Conservation (phyloP, 768 basidiomycete genomes). For the Kwoniella pini region DNA sequence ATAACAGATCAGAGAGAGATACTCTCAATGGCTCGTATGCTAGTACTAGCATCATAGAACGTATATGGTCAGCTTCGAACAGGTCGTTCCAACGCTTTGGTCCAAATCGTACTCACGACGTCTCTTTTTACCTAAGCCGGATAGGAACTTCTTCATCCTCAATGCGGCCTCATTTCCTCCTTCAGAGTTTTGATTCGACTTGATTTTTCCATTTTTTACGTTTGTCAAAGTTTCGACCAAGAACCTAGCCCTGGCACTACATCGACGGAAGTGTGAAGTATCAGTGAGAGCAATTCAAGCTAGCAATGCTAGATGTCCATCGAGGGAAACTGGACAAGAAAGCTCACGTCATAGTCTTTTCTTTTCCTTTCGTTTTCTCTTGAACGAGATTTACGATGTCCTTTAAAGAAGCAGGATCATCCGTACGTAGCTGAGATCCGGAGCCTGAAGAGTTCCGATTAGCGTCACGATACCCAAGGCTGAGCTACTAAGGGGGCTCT, state of each 20-base stretch:
- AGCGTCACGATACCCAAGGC: neutral
- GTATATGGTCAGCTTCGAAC: too few relatives aligned
- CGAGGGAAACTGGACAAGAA: slow-evolving; percentile 30
- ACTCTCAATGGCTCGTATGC: slow-evolving; percentile 84
- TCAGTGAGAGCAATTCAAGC: slow-evolving; percentile 4
- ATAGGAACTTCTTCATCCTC: slow-evolving; percentile 84
- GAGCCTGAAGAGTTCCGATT: slow-evolving; percentile 63
- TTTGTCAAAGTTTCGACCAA: slow-evolving; percentile 93
- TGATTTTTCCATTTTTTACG: slow-evolving; percentile 85
- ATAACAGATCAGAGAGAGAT: slow-evolving; percentile 77
- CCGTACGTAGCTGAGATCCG: slow-evolving; percentile 85
- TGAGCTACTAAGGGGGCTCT: neutral
- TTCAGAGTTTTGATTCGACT: slow-evolving; percentile 60
- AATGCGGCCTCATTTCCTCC: slow-evolving; percentile 77
- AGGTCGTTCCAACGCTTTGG: too few relatives aligned
- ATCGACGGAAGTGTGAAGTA: neutral
- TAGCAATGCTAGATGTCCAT: slow-evolving; percentile 60
- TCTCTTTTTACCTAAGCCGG: slow-evolving; percentile 70
- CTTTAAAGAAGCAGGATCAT: slow-evolving; percentile 88
- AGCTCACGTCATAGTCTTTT: slow-evolving; percentile 53
- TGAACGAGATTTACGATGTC: slow-evolving; percentile 86
- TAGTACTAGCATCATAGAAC: slow-evolving; percentile 62
- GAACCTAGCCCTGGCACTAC: slow-evolving; percentile 84
- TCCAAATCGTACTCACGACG: slow-evolving; percentile 60
- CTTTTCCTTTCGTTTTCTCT: slow-evolving; percentile 63